Percentiles rank a stretch among this genome's conserved stretches.
These are phyloP conservation scores for Colletotrichum sp. DNA, from an alignment of 2,329 filamentous ascomycete genomes.

Conservation along the genomic window DNA sequence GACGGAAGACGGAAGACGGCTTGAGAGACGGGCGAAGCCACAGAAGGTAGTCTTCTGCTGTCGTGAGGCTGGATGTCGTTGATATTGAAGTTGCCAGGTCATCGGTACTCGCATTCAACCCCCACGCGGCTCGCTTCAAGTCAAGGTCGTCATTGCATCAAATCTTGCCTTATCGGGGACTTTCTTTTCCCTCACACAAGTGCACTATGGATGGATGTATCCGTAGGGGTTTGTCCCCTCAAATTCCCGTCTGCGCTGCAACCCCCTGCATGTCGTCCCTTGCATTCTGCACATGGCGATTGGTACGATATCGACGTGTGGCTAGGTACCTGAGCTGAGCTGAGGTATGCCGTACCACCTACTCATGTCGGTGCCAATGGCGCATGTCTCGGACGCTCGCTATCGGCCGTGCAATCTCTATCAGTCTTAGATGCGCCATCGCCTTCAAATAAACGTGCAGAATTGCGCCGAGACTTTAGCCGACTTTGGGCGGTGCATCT, in stretches of 20 bases:
- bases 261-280: neutral
- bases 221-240: neutral
- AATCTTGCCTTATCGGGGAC: neutral
- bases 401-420: neutral
- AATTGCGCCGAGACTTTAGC: neutral
- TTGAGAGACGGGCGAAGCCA: neutral
- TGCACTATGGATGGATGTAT: no score
- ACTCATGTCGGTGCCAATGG: neutral
- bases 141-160: neutral
- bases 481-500: neutral
- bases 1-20: neutral
- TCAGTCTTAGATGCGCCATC: neutral
- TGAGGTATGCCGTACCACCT: neutral
- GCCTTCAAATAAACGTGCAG: neutral
- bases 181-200: neutral
- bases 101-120: neutral
- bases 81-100: neutral
- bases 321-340: neutral
- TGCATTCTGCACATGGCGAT: neutral
- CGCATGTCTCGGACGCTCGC: neutral
- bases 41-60: neutral
- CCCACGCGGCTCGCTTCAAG: neutral
- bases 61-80: neutral
- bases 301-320: neutral
- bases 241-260: neutral